Conservation (phyloP, 257 asterid genomes). For the Phtheirospermum japonicum region DNA sequence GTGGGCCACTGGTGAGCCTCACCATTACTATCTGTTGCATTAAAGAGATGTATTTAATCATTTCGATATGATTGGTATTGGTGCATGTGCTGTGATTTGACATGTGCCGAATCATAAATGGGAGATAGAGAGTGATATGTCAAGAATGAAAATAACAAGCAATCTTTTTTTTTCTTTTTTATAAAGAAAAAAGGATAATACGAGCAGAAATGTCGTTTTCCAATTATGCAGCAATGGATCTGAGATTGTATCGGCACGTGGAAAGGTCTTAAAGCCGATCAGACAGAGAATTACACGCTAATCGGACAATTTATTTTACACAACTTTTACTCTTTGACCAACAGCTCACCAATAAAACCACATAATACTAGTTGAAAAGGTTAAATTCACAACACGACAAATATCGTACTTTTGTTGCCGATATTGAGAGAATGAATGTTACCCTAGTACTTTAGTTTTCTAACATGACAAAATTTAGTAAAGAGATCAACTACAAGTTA, state of each 20-base stretch:
- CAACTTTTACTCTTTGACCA: conserved; percentile 9
- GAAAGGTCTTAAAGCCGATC: not conserved
- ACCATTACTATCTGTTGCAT: conserved; percentile 51
- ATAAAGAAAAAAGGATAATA: conserved; percentile 8
- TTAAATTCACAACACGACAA: conserved; percentile 17
- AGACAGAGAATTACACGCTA: no score
- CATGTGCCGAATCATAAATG: conserved; percentile 6
- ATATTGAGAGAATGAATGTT: no score
- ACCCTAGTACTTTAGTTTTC: not conserved
- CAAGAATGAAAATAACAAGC: not conserved
- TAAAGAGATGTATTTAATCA: conserved; percentile 3
- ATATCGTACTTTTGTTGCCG: not conserved
- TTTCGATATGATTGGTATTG: not conserved
- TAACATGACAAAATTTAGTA: not conserved
- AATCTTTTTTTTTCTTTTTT: no score
- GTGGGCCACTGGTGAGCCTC: conserved; percentile 70
- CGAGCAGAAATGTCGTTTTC: conserved; percentile 20
- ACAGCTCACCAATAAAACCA: conserved; percentile 11
- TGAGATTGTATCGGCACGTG: conserved; percentile 2
- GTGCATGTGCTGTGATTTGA: not conserved
- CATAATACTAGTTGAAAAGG: not conserved
- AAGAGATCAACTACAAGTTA: not conserved
- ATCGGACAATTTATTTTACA: no score
- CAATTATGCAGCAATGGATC: not conserved
- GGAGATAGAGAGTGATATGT: not conserved